These are phyloP conservation scores for Citeromyces nyonsensis DNA, from an alignment of 805 yeast genomes.

Conservation along the genomic window DNA sequence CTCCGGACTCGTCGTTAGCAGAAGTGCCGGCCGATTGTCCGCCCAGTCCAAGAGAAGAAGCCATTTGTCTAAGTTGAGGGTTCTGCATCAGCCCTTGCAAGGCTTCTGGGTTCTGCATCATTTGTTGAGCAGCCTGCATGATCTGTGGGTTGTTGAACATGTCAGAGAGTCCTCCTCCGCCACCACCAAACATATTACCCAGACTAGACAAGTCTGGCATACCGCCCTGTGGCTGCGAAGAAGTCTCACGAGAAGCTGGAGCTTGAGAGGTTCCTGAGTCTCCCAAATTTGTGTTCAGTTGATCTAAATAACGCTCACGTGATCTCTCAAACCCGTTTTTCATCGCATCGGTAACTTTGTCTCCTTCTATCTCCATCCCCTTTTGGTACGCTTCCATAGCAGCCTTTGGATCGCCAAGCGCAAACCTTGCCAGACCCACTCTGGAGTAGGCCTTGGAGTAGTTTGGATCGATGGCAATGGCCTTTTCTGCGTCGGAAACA, in stretches of 20 bases:
- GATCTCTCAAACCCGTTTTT: conserved; percentile 89
- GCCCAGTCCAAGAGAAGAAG: conserved; percentile 58
- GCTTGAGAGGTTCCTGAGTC: conserved; percentile 9
- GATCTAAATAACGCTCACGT: conserved; percentile 71
- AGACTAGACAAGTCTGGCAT: conserved; percentile 61
- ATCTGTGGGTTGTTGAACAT: conserved; percentile 85
- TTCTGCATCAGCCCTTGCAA: conserved; percentile 60
- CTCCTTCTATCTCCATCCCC: conserved; percentile 83
- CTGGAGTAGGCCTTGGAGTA: conserved; percentile 93
- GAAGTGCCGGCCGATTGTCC: conserved; percentile 21
- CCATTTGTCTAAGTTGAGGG: conserved; percentile 77
- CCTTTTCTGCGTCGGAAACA: conserved; percentile 67
- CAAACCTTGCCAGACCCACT: conserved; percentile 85
- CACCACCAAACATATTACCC: conserved; percentile 36
- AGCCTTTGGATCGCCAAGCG: conserved; percentile 85
- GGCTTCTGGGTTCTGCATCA: conserved; percentile 79
- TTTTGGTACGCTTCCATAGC: conserved; percentile 81
- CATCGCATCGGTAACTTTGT: conserved; percentile 76
- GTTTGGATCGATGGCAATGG: conserved; percentile 61
- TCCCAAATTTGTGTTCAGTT: conserved; percentile 17
- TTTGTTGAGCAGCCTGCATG: conserved; percentile 74
- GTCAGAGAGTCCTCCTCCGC: conserved; percentile 51
- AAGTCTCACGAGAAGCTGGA: conserved; percentile 11
- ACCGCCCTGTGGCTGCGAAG: conserved; percentile 30
- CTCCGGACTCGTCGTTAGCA: conserved; percentile 7